Evolutionary conservation across 2,329 filamentous ascomycete genomes (phyloP), one percentile per base, ranked within the genome.

Genomic region (Neurospora crassa): DNA sequence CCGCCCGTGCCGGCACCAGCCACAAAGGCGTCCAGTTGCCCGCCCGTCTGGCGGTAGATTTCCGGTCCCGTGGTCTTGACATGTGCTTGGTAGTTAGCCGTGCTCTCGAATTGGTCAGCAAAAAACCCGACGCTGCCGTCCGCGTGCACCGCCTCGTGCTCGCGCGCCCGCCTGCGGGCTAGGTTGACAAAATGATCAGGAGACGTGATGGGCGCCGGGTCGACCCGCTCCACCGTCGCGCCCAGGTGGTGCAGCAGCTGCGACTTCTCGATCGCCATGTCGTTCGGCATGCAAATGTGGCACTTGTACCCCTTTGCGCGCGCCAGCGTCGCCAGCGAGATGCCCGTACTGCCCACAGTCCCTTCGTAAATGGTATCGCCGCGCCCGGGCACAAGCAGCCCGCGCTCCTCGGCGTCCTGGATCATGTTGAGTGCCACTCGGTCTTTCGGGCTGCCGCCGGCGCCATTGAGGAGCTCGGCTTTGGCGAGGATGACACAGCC

Each of bases 311-410:
- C 96, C 80, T 90, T 88, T 29, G 96, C 94, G 76, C 94, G 88
- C 68, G 93, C 94, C 69, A 99, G 88, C 0, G 92, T 92, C 2
- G 96, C 96, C 11, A 99, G 86, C 18, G 94, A 97, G 76, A 99
- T 98, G 29, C 96, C 96, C 0, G 96, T 99, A 79, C 93, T 97
- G 72, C 96, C 96, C 18, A 97, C 94, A 1, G 96, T 99, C 75
- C 96, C 96, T 83, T 99, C 96, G 81, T 98, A 99, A 77, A 99
- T 94, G 63, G 92, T 96, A 80, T 99, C 96, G 73, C 95, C 95
- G 29, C 91, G 90, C 75, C 91, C 85, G 0, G 96, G 95, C 0
- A 86, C 87, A 67, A 99, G 82, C 20, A 94, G 84, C 2, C 94
- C 94, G 68, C 87, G 83, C 73, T 88, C 86, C 84, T 99, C 96